Percentiles rank a stretch among this genome's conserved stretches.
Conservation (phyloP, 768 basidiomycete species). For the Lactarius sp. region DNA sequence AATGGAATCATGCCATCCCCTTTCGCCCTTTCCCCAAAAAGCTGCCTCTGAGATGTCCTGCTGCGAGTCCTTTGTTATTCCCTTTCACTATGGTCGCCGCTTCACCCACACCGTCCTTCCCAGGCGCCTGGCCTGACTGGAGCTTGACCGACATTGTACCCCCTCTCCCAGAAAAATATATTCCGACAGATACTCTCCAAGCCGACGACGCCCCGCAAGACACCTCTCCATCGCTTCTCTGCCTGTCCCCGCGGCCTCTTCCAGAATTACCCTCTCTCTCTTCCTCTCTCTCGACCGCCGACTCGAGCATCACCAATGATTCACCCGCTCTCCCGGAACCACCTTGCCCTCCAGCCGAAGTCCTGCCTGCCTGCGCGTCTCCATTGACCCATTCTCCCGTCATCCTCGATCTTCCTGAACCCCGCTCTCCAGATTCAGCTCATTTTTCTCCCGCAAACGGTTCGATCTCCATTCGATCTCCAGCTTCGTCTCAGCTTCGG, state of each 20-base stretch:
- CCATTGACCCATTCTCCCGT: neutral
- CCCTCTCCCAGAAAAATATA: constrained; percentile 10
- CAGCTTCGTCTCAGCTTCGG: constrained; percentile 20
- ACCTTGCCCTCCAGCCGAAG: neutral
- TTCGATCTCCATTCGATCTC: constrained; percentile 18
- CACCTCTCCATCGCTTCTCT: constrained; percentile 16
- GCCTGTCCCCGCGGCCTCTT: constrained; percentile 20
- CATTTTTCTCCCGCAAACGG: constrained; percentile 22
- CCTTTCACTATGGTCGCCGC: constrained; percentile 22
- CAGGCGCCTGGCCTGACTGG: constrained; percentile 44
- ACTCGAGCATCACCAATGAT: constrained; percentile 5
- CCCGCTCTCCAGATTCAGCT: constrained; percentile 23
- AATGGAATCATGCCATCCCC: constrained; percentile 1
- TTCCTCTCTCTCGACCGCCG: constrained; percentile 20
- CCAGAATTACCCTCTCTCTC: constrained; percentile 25
- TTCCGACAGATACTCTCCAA: neutral
- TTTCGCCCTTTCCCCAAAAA: neutral
- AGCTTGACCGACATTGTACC: constrained; percentile 11
- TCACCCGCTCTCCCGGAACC: neutral
- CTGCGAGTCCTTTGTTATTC: constrained; percentile 11
- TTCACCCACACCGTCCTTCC: constrained; percentile 36
- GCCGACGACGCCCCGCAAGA: neutral
- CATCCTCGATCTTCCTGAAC: constrained; percentile 21
- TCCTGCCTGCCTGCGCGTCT: neutral
- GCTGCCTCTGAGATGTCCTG: neutral